Evolutionary conservation across 2,329 filamentous ascomycete species (phyloP).

Genomic region (Diaporthe ampelina): DNA sequence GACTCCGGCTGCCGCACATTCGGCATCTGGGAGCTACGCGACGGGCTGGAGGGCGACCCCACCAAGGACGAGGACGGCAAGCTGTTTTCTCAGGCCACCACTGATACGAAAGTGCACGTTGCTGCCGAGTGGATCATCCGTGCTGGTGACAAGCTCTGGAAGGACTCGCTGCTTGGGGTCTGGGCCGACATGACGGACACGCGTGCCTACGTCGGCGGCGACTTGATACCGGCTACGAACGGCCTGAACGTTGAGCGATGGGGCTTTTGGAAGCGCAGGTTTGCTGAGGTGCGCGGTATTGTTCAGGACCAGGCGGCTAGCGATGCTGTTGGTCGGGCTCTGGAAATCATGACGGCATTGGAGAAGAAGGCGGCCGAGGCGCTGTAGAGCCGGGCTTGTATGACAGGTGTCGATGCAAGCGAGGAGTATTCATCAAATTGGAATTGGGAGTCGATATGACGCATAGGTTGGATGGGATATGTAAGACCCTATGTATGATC

Average conservation of each 20-base stretch:
- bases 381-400: neutral
- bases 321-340: neutral
- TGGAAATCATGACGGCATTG: constrained; percentile 6
- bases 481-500: neutral
- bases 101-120: neutral
- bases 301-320: neutral
- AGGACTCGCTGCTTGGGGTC: constrained; percentile 13
- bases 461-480: neutral
- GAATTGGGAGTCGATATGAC: too few species aligned
- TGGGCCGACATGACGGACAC: neutral
- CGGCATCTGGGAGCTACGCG: constrained; percentile 14
- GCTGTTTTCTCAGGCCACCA: neutral
- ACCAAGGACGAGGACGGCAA: neutral
- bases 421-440: too few species aligned
- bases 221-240: neutral
- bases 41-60: neutral
- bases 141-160: constrained; percentile 11
- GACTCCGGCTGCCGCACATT: neutral
- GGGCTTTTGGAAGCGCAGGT: constrained; percentile 22
- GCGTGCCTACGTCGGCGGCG: neutral
- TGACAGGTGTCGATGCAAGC: too few species aligned
- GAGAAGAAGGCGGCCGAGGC: constrained; percentile 16
- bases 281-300: neutral
- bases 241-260: constrained; percentile 14
- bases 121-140: constrained; percentile 29